Percentiles rank a stretch among this genome's conserved stretches.
Conservation (phyloP, 345 rosid species). For the Erysimum cheiranthoides region DNA sequence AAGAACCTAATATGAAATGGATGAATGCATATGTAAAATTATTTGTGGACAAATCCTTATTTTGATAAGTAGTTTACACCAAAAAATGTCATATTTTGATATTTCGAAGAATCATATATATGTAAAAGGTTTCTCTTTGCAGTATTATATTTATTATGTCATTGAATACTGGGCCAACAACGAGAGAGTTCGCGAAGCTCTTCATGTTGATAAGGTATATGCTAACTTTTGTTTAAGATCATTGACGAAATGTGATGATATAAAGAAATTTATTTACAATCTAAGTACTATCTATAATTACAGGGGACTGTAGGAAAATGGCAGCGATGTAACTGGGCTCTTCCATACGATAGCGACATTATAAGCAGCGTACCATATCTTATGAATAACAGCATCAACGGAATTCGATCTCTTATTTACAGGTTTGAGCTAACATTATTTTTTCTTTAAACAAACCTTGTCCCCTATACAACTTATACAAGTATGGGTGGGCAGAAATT, state of each 20-base stretch:
- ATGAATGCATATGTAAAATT: neutral
- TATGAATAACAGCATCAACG: conserved; percentile 16
- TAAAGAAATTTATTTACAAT: neutral
- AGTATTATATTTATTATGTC: conserved; percentile 34
- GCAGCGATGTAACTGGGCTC: conserved; percentile 24
- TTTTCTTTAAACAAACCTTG: neutral
- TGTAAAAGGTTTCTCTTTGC: neutral
- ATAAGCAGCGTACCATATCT: conserved; percentile 23
- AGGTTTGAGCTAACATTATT: conserved; percentile 20
- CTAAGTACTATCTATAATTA: neutral
- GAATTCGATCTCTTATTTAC: conserved; percentile 34
- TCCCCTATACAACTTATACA: neutral
- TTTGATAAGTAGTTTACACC: neutral
- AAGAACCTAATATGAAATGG: neutral
- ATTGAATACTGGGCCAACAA: conserved; percentile 36
- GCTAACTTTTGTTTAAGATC: neutral
- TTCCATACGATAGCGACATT: conserved; percentile 20
- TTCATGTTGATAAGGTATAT: conserved; percentile 34
- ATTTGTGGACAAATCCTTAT: neutral
- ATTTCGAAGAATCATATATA: neutral
- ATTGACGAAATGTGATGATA: neutral
- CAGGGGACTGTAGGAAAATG: conserved; percentile 37
- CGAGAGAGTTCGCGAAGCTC: conserved; percentile 38
- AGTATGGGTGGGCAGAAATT: neutral
- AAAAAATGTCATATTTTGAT: neutral